Conservation (phyloP, 1,284 basidiomycete species). For the Cryptococcus jaspeensis region DNA sequence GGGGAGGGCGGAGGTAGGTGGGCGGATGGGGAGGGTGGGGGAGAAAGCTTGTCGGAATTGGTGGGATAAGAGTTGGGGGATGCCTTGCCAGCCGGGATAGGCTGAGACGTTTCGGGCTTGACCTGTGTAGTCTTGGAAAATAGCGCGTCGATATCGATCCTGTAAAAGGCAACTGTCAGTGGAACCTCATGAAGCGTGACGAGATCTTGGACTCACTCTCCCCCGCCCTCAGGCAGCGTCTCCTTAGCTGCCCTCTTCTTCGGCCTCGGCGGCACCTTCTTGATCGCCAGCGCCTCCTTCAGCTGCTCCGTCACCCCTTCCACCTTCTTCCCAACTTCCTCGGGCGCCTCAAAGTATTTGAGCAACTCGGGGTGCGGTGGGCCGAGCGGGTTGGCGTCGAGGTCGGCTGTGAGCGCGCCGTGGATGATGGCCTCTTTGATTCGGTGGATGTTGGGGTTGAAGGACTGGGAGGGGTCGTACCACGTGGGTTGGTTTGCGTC, state of each 20-base stretch:
- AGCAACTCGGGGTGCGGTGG: slow-evolving; percentile 79
- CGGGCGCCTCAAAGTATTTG: slow-evolving; percentile 79
- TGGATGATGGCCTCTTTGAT: slow-evolving; percentile 91
- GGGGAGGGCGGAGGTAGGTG: not conserved
- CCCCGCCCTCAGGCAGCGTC: slow-evolving; percentile 39
- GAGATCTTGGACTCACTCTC: slow-evolving; percentile 32
- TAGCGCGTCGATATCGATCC: slow-evolving; percentile 49
- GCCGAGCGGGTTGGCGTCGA: slow-evolving; percentile 70
- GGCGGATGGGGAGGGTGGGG: not conserved
- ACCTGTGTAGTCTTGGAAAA: slow-evolving; percentile 27
- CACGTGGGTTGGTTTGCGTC: slow-evolving; percentile 60
- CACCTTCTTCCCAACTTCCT: slow-evolving; percentile 62
- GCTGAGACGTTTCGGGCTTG: slow-evolving; percentile 16
- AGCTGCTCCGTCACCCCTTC: slow-evolving; percentile 61
- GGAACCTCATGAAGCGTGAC: not conserved
- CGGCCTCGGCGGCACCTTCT: slow-evolving; percentile 47
- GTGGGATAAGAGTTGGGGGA: not conserved
- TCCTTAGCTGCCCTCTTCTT: slow-evolving; percentile 57
- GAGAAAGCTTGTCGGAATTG: not conserved
- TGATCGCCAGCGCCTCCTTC: slow-evolving; percentile 68
- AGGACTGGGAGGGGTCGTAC: slow-evolving; percentile 75
- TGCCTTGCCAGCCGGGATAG: slow-evolving; percentile 1
- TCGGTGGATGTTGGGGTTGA: slow-evolving; percentile 86
- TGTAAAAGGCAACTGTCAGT: slow-evolving; percentile 10
- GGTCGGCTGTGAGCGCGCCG: slow-evolving; percentile 70